Evolutionary conservation across 1,139 yeast genomes (phyloP).

Genomic region (Pneumocystis wakefieldiae): DNA sequence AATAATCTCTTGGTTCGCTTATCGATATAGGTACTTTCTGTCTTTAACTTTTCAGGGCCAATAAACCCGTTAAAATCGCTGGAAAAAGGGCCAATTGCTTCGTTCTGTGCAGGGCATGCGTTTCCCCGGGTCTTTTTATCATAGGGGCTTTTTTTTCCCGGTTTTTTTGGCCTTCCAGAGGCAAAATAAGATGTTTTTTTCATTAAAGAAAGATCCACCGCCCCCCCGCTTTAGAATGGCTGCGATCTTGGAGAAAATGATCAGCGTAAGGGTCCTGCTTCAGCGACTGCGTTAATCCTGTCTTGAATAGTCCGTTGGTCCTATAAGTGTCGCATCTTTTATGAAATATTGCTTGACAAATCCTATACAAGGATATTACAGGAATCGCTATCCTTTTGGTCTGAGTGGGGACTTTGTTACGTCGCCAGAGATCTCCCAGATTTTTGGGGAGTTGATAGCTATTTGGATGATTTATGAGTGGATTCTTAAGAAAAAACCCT

Average conservation of each 20-base stretch:
- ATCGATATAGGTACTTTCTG: too few relatives aligned
- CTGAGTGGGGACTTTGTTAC: conserved; percentile 63
- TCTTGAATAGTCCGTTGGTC: conserved; percentile 46
- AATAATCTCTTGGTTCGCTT: background rate
- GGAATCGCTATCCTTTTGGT: conserved; percentile 63
- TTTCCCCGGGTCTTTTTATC: background rate
- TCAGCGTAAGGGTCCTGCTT: background rate
- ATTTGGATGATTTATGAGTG: conserved; percentile 48
- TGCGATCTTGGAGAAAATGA: background rate
- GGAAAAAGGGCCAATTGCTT: background rate
- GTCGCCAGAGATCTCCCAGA: conserved; percentile 75
- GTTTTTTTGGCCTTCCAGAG: background rate
- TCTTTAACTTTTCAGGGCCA: background rate
- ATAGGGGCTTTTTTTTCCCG: background rate
- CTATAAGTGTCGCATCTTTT: conserved; percentile 54
- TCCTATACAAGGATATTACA: conserved; percentile 67
- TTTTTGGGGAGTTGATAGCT: conserved; percentile 78
- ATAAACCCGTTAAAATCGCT: background rate
- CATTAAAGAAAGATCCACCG: background rate
- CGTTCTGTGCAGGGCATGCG: background rate
- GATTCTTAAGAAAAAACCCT: conserved; percentile 42
- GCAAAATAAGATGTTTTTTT: background rate
- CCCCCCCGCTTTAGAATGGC: background rate
- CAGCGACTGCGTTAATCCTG: background rate
- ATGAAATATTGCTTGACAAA: conserved; percentile 76